phyloP scores from a whole-genome alignment of 2,329 filamentous ascomycete species.

The Calonectria leucothoes region DNA sequence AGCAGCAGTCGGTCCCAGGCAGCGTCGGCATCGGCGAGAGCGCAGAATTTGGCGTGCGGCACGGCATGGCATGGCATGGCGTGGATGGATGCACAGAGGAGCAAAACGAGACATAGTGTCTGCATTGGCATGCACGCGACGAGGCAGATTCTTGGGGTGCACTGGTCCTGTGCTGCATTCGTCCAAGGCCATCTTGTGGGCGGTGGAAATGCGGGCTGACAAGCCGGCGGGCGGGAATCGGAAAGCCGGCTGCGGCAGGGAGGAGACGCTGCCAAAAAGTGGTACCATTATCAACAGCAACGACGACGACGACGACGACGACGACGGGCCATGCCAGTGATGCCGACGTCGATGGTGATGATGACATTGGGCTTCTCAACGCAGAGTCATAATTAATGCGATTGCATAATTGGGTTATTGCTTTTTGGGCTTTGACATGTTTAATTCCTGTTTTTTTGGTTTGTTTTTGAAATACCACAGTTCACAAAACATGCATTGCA shows the following conservation, averaged over 20 bases:
- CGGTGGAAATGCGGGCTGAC: slow-evolving; percentile 1
- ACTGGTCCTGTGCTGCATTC: too few relatives aligned
- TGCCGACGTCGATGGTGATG: neutral
- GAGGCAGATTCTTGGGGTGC: neutral
- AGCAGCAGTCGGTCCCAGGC: neutral
- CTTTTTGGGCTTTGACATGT: neutral
- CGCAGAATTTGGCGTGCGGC: neutral
- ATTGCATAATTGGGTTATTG: neutral
- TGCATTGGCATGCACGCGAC: neutral
- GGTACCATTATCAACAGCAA: neutral
- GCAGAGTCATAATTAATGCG: neutral
- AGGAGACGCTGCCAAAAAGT: neutral
- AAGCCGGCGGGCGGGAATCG: neutral
- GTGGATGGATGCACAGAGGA: neutral
- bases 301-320: neutral
- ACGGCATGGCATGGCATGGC: neutral
- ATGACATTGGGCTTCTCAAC: neutral
- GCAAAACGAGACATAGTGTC: neutral
- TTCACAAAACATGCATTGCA: slow-evolving; percentile 13
- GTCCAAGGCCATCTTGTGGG: neutral
- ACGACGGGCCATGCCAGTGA: neutral
- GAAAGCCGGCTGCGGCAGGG: neutral
- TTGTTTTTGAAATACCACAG: neutral
- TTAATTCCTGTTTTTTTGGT: neutral
- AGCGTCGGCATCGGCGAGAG: neutral